phyloP scores from a whole-genome alignment of 2,329 filamentous ascomycete species.

The Allantophomopsis lycopodina region DNA sequence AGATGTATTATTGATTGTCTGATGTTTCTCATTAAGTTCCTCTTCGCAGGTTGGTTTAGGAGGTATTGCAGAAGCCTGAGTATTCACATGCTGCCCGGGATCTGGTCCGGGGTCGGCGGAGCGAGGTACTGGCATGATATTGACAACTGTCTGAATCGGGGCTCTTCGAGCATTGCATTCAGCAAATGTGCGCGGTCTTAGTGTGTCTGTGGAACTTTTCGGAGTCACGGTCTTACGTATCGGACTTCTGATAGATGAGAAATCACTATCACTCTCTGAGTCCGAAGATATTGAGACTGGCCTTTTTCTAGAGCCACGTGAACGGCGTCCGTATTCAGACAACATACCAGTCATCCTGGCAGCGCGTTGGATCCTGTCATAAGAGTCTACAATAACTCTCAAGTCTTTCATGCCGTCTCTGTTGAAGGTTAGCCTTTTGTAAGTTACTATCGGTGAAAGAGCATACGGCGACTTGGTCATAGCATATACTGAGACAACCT shows the following conservation, averaged over 20 bases:
- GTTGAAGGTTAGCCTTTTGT: constrained; percentile 3
- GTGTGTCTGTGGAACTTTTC: not conserved
- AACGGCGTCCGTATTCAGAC: not conserved
- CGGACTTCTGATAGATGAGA: not conserved
- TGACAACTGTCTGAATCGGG: no score
- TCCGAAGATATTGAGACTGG: not conserved
- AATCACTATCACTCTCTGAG: constrained; percentile 2
- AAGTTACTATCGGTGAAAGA: not conserved
- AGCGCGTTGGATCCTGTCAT: constrained; percentile 10
- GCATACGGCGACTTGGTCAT: constrained; percentile 2
- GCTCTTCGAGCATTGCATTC: not conserved
- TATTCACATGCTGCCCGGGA: no score
- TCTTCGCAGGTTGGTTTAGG: no score
- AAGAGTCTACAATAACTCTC: constrained; percentile 8
- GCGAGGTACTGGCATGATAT: no score
- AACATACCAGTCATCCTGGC: constrained; percentile 7
- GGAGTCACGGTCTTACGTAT: not conserved
- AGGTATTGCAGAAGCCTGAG: no score
- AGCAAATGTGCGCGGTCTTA: not conserved
- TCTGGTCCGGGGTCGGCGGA: no score
- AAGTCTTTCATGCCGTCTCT: constrained; percentile 9
- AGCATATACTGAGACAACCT: not conserved
- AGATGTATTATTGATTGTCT: no score
- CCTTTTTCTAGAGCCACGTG: not conserved
- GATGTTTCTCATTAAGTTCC: no score